A percentile compares a stretch with the other conserved stretches of the same genome.
These are phyloP conservation scores for Zelonia costaricensis DNA, from an alignment of 208 protist genomes.

Conservation along the genomic window DNA sequence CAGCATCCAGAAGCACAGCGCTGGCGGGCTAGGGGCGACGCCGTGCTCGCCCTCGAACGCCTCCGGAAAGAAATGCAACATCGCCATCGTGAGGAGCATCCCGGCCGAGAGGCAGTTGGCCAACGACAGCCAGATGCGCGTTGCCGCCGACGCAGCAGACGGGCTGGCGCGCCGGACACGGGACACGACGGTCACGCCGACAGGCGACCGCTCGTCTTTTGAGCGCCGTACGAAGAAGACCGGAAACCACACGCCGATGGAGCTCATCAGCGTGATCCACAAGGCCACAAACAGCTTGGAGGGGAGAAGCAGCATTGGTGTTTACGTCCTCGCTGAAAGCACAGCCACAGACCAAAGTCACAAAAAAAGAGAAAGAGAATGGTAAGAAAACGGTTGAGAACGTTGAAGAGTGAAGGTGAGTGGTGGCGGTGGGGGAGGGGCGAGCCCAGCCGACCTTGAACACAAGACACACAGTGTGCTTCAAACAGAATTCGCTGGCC, in stretches of 20 bases:
- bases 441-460: too few species aligned
- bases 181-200: not conserved
- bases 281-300: constrained; percentile 30
- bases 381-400: not conserved
- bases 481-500: too few species aligned
- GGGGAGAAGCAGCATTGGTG: constrained; percentile 18
- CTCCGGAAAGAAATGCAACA: constrained; percentile 60
- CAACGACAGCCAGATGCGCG: constrained; percentile 39
- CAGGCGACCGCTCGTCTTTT: not conserved
- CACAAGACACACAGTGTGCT: too few species aligned
- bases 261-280: constrained; percentile 45
- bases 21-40: not conserved
- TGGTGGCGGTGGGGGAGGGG: too few species aligned
- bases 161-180: constrained; percentile 1
- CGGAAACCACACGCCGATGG: constrained; percentile 54
- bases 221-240: constrained; percentile 32
- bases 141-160: not conserved
- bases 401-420: too few species aligned
- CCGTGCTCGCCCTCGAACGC: constrained; percentile 19
- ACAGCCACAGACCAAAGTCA: not conserved
- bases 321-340: not conserved
- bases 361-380: not conserved
- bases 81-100: constrained; percentile 65
- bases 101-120: constrained; percentile 67
- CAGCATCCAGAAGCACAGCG: constrained; percentile 42